Conservation (phyloP, 2,329 filamentous ascomycete species). For the Rhexocercosporidium sp. region DNA sequence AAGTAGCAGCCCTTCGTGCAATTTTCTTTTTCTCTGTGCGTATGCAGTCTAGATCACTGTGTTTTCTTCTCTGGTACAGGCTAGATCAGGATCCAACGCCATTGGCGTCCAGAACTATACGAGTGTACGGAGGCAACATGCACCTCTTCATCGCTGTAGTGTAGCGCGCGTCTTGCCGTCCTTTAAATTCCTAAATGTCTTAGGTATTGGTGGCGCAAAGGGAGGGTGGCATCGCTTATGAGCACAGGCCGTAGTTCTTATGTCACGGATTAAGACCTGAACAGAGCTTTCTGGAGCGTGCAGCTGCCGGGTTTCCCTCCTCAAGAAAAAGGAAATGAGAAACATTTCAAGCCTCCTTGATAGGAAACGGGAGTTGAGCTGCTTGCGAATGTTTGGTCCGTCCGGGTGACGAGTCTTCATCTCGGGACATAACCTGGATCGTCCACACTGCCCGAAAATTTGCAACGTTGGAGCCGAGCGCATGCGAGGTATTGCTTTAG, state of each 20-base stretch:
- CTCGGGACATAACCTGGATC: conserved; percentile 13
- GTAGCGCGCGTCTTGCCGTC: conserved; percentile 11
- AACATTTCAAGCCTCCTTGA: not conserved
- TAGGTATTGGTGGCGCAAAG: conserved; percentile 33
- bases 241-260: conserved; percentile 20
- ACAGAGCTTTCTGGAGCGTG: conserved; percentile 14
- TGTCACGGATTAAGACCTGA: conserved; percentile 21
- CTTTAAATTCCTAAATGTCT: conserved; percentile 13
- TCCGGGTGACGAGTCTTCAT: conserved; percentile 28
- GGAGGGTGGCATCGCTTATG: conserved; percentile 21
- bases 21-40: not conserved
- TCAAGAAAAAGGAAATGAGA: conserved; percentile 10
- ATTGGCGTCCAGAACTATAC: not conserved
- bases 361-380: conserved; percentile 12
- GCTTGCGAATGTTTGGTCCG: conserved; percentile 10
- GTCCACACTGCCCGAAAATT: conserved; percentile 6
- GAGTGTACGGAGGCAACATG: not conserved
- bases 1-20: not conserved
- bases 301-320: conserved; percentile 10
- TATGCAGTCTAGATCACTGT: not conserved
- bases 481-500: conserved; percentile 17
- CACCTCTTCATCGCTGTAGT: not conserved
- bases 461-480: conserved; percentile 23
- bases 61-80: not conserved
- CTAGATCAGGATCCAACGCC: not conserved